A percentile compares a stretch with the other conserved stretches of the same genome.
phyloP scores from a whole-genome alignment of 371 early-diverging fungal genomes.

The Haplosporangium sp. region DNA sequence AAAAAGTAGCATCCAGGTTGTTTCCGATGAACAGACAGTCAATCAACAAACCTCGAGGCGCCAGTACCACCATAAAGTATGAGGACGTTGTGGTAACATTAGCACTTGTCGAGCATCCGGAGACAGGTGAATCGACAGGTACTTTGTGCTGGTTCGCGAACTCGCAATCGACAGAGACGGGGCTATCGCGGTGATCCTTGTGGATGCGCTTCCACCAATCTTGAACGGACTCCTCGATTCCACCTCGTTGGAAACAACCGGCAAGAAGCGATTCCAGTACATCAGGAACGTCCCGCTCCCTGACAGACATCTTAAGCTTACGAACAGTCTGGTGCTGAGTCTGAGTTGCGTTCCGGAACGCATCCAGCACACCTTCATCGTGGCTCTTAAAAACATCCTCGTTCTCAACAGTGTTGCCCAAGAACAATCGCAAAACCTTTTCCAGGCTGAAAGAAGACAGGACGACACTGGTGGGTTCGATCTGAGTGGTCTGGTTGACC shows the following conservation, averaged over 20 bases:
- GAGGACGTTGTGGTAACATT: not conserved
- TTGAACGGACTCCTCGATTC: conserved; percentile 8
- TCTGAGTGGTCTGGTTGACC: too few species aligned
- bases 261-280: conserved; percentile 10
- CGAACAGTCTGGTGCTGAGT: not conserved
- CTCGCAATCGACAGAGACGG: conserved; percentile 20
- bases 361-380: conserved; percentile 1
- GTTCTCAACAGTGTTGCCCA: conserved; percentile 23
- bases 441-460: not conserved
- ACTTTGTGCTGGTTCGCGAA: not conserved
- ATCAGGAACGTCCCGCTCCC: not conserved
- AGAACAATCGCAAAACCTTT: not conserved
- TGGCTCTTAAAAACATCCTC: conserved; percentile 22
- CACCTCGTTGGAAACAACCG: conserved; percentile 10
- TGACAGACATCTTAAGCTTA: conserved; percentile 15
- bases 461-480: not conserved
- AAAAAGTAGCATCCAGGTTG: not conserved
- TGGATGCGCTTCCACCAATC: conserved; percentile 16
- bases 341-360: conserved; percentile 8
- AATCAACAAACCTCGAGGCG: conserved; percentile 1
- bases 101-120: conserved; percentile 1
- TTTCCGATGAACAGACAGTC: conserved; percentile 18
- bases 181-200: not conserved
- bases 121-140: not conserved
- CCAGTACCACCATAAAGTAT: conserved; percentile 17